A percentile compares a stretch with the other conserved stretches of the same genome.
These are phyloP conservation scores for Dictyophora rubrovolvata DNA, from an alignment of 768 basidiomycete species.

Conservation along the genomic window DNA sequence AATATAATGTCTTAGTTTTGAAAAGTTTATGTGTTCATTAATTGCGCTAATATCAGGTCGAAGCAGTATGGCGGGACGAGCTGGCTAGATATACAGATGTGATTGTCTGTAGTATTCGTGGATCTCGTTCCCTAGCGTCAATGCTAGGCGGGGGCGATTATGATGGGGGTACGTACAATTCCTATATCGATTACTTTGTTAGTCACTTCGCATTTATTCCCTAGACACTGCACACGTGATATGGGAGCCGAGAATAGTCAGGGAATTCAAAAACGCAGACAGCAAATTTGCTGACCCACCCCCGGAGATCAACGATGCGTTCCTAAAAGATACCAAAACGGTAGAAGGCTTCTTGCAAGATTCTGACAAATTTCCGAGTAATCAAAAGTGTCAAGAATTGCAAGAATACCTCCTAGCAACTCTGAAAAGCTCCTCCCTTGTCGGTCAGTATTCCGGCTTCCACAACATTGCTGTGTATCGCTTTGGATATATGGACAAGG, in stretches of 20 bases:
- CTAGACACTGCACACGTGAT: conserved; percentile 26
- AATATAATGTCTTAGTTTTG: background rate
- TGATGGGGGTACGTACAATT: background rate
- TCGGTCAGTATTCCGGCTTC: conserved; percentile 41
- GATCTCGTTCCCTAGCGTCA: conserved; percentile 44
- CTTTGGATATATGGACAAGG: conserved; percentile 38
- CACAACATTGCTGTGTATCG: conserved; percentile 48
- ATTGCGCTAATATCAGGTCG: conserved; percentile 30
- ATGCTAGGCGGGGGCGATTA: conserved; percentile 46
- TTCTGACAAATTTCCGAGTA: background rate
- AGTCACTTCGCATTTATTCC: background rate
- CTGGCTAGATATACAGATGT: conserved; percentile 45
- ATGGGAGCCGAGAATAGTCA: conserved; percentile 48
- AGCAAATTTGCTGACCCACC: conserved; percentile 42
- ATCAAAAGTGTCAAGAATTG: conserved; percentile 20
- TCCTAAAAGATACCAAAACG: conserved; percentile 33
- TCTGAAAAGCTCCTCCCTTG: conserved; percentile 32
- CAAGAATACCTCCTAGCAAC: conserved; percentile 44
- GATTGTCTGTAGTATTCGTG: conserved; percentile 46
- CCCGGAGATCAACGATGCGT: conserved; percentile 26
- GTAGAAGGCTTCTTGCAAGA: conserved; percentile 33
- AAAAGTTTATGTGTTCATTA: background rate
- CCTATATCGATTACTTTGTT: background rate
- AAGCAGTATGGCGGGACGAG: conserved; percentile 41
- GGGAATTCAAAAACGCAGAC: conserved; percentile 43